These are phyloP conservation scores for Candida maesae DNA, from an alignment of 805 yeast genomes.

Conservation along the genomic window DNA sequence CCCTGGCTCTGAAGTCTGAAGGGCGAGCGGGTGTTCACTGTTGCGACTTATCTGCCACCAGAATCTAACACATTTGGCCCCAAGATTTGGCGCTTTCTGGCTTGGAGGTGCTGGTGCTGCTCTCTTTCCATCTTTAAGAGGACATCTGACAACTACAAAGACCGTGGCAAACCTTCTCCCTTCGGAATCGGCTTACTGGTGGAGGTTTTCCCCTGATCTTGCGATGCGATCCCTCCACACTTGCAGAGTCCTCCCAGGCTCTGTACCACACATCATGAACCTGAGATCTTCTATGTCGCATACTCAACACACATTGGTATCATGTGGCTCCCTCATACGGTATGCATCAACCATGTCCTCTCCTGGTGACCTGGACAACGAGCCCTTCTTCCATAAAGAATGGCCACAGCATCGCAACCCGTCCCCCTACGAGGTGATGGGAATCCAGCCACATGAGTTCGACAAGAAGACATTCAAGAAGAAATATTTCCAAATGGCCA, in stretches of 20 bases:
- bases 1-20: no score
- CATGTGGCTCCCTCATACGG: not conserved
- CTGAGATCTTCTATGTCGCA: no score
- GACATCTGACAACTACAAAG: no score
- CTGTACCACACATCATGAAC: no score
- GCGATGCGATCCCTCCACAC: not conserved
- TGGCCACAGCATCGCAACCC: conserved; percentile 64
- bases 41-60: not conserved
- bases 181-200: not conserved
- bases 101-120: no score
- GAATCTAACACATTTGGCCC: not conserved
- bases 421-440: conserved; percentile 69
- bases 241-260: no score
- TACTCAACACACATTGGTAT: no score
- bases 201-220: not conserved
- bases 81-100: no score
- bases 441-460: conserved; percentile 33
- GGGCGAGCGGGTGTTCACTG: no score
- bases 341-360: conserved; percentile 1
- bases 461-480: conserved; percentile 39
- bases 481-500: conserved; percentile 59
- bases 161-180: not conserved
- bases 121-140: no score
- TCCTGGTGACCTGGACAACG: not conserved
- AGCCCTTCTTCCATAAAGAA: conserved; percentile 21